Evolutionary conservation across 805 yeast species (phyloP), one percentile per base, ranked within the genome.

Genomic region (Schwanniomyces sp.): DNA sequence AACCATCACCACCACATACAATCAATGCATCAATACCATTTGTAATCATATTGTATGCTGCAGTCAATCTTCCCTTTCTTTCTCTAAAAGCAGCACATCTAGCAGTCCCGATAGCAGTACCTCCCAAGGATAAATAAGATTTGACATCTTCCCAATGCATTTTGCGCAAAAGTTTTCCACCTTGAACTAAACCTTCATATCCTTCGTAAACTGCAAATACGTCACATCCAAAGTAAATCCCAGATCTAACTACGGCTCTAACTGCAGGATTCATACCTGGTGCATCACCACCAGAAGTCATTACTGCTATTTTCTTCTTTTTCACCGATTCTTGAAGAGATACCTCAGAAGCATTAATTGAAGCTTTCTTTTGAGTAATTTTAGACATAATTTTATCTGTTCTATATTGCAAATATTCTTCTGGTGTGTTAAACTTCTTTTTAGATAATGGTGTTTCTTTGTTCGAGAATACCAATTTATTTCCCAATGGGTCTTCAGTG

Each of bases 1-100:
- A 85, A 44, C 92, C 92, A 63, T 86, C 92, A 62, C 92, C 92
- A 55, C 92, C 92, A 67, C 90, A 84, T 16, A 86, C 91, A 52
- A 86, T 79, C 52, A 86, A 71, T 2, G 90, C 91, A 64, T 86
- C 91, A 48, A 86, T 86, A 46, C 91, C 91, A 28, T 83, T 80
- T 40, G 67, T 76, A 54, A 86, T 78, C 79, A 86, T 72, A 65
- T 86, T 83, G 55, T 77, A 72, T 46, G 87, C 85, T 32, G 82
- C 91, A 41, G 65, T 54, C 42, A 86, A 66, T 57, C 92, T 71
- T 34, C 92, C 92, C 54, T 71, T 69, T 43, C 88, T 69, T 61
- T 85, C 86, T 57, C 79, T 76, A 65, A 86, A 86, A 53, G 78
- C 88, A 64, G 65, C 73, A 61, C 87, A 83, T 58, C 92, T 72